These are phyloP conservation scores for Macroventuria anomochaeta DNA, from an alignment of 2,329 filamentous ascomycete genomes.

Conservation along the genomic window DNA sequence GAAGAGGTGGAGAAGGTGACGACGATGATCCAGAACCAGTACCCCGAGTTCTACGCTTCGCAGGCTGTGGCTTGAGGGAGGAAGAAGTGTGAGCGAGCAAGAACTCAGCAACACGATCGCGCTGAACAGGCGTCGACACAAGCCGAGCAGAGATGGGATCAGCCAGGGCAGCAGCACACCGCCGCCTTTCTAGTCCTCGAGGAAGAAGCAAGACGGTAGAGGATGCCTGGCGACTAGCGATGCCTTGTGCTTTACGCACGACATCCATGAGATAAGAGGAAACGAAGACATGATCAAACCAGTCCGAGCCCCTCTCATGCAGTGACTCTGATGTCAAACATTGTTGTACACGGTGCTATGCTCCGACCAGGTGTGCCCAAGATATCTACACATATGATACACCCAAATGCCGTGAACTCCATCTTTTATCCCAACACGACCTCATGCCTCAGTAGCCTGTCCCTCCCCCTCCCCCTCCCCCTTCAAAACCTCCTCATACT, in stretches of 20 bases:
- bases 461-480: not conserved
- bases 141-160: too few species aligned
- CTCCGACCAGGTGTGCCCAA: slow-evolving; percentile 12
- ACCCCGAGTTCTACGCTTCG: slow-evolving; percentile 65
- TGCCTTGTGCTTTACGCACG: too few species aligned
- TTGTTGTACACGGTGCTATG: slow-evolving; percentile 13
- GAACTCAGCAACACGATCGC: too few species aligned
- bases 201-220: too few species aligned
- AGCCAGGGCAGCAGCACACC: too few species aligned
- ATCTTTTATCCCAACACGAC: too few species aligned
- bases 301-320: too few species aligned
- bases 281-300: not conserved
- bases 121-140: too few species aligned
- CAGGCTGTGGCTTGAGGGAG: slow-evolving; percentile 49
- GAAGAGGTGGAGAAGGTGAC: slow-evolving; percentile 91
- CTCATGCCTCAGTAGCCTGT: not conserved
- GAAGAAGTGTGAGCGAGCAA: too few species aligned
- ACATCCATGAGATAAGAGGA: not conserved
- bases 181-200: too few species aligned
- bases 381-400: slow-evolving; percentile 29
- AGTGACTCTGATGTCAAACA: too few species aligned
- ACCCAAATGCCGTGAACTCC: slow-evolving; percentile 1
- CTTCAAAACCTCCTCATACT: slow-evolving; percentile 54
- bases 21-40: slow-evolving; percentile 78
- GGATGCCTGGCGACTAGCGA: too few species aligned